Evolutionary conservation across 1,284 basidiomycete genomes (phyloP).

Genomic region (Tilletia setariae): DNA sequence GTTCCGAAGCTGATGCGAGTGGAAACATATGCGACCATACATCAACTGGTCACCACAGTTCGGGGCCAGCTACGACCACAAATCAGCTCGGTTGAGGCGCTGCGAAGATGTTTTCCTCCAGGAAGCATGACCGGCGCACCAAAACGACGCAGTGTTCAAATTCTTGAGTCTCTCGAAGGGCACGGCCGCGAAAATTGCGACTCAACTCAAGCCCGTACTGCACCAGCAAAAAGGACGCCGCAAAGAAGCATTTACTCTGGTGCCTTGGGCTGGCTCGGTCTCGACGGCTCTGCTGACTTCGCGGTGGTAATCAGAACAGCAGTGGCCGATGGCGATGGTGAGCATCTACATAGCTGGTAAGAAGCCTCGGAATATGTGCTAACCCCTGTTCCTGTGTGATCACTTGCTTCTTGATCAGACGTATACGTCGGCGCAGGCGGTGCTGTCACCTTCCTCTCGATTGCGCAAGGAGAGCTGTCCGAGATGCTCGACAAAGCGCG

Average conservation of each 20-base stretch:
- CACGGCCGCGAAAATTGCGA: conserved; percentile 7
- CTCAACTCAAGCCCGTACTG: not conserved
- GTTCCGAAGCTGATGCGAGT: conserved; percentile 83
- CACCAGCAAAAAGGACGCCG: conserved; percentile 6
- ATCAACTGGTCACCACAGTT: conserved; percentile 93
- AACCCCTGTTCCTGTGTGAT: conserved; percentile 9
- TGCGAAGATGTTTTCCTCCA: conserved; percentile 58
- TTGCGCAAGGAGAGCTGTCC: conserved; percentile 83
- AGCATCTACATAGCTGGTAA: not conserved
- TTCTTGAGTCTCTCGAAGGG: conserved; percentile 75
- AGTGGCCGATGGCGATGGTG: conserved; percentile 66
- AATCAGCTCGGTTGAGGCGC: conserved; percentile 48
- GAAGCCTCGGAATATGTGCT: not conserved
- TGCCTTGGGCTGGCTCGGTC: conserved; percentile 81
- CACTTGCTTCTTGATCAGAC: conserved; percentile 28
- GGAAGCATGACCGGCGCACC: conserved; percentile 98
- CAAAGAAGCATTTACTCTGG: conserved; percentile 69
- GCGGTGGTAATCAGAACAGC: conserved; percentile 94
- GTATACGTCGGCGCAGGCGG: conserved; percentile 79
- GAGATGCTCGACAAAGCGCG: conserved; percentile 77
- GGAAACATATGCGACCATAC: conserved; percentile 91
- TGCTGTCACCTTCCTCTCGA: conserved; percentile 89
- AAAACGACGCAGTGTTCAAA: conserved; percentile 86
- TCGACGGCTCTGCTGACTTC: conserved; percentile 85
- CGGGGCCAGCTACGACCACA: conserved; percentile 57